A percentile compares a stretch with the other conserved stretches of the same genome.
Conservation (phyloP, 176 grass and related monocot genomes). For the maize (Zea mays) region Zm-B73-REFERENCE-NAM-5.0 NC_050099.1:86825001-86825500, state of each 20-base stretch:
- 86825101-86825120: constrained; percentile 57
- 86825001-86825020: constrained; percentile 10
- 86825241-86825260: background rate
- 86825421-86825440: background rate
- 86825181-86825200: constrained; percentile 32
- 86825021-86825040: background rate
- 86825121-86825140: constrained; percentile 75
- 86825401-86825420: constrained; percentile 64
- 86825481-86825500: background rate
- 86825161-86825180: constrained; percentile 79
- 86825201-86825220: background rate
- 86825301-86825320: constrained; percentile 74
- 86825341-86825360: constrained; percentile 63
- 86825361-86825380: constrained; percentile 76
- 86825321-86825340: constrained; percentile 67
- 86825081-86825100: constrained; percentile 62
- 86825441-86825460: background rate
- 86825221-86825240: background rate
- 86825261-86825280: constrained; percentile 59
- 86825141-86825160: constrained; percentile 88
- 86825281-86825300: constrained; percentile 69
- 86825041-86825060: background rate
- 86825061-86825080: constrained; percentile 9
- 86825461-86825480: background rate
- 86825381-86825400: constrained; percentile 54